These are phyloP conservation scores for Cyanidiococcus yangmingshanensis DNA, from an alignment of 23 red algal species.

Conservation along the genomic window DNA sequence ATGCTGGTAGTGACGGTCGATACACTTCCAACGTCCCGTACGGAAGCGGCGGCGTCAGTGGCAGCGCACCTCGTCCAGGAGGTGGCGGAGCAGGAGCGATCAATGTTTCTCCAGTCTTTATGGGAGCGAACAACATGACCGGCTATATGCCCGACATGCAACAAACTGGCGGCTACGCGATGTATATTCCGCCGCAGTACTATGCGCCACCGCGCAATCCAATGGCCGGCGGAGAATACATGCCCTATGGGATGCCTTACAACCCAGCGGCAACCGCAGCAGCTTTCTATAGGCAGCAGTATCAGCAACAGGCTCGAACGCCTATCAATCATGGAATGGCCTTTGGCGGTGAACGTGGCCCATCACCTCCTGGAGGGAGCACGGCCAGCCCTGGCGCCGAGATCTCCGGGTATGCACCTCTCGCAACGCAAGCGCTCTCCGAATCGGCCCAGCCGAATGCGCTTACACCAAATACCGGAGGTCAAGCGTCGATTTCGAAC, in stretches of 20 bases:
- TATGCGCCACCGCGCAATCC: neutral
- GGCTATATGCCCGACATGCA: neutral
- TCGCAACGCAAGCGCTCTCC: neutral
- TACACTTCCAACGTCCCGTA: neutral
- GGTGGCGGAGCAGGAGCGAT: neutral
- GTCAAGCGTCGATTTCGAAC: neutral
- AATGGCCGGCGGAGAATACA: neutral
- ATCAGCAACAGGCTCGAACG: neutral
- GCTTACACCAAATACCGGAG: neutral
- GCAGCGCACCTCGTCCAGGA: neutral
- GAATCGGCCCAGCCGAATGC: neutral
- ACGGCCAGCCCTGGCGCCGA: neutral
- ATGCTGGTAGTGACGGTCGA: neutral
- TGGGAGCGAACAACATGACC: neutral
- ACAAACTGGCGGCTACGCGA: neutral
- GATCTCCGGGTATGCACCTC: neutral
- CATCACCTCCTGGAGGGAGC: neutral
- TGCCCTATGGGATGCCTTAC: slow-evolving; percentile 3
- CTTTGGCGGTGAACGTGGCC: neutral
- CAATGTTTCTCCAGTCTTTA: neutral
- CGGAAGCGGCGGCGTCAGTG: neutral
- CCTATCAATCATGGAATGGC: neutral
- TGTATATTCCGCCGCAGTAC: slow-evolving; percentile 12
- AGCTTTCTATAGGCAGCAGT: neutral
- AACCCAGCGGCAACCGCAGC: slow-evolving; percentile 7